Conservation (phyloP, 2,329 filamentous ascomycete species). For the Dendryphion nanum region DNA sequence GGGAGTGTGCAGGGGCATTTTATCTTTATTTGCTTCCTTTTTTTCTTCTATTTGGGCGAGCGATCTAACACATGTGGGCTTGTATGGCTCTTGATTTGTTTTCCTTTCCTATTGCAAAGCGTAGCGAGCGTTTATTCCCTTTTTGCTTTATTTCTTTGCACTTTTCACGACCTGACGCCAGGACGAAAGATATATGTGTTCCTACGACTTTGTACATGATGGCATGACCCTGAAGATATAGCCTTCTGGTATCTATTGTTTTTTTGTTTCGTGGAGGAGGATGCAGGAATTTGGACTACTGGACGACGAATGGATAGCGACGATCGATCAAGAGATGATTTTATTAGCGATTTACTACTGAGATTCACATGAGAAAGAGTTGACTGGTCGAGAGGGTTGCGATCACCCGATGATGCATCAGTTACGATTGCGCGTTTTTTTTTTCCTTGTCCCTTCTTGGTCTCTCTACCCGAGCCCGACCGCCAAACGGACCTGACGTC, state of each 20-base stretch:
- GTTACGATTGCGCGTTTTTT: conserved; percentile 4
- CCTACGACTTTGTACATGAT: conserved; percentile 12
- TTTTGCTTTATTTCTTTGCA: conserved; percentile 6
- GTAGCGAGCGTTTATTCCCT: conserved; percentile 14
- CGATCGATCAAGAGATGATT: background rate
- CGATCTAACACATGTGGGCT: conserved; percentile 29
- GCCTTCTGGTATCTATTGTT: conserved; percentile 4
- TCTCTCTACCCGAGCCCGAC: conserved; percentile 3
- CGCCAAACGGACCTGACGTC: conserved; percentile 9
- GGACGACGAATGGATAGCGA: background rate
- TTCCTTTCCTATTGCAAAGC: conserved; percentile 20
- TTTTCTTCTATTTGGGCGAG: conserved; percentile 23
- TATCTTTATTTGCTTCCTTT: background rate
- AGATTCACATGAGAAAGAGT: background rate
- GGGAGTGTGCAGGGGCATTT: too few relatives aligned
- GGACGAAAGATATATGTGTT: conserved; percentile 6
- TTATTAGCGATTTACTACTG: too few relatives aligned
- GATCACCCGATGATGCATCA: conserved; percentile 1
- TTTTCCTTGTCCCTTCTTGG: background rate
- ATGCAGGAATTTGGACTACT: too few relatives aligned
- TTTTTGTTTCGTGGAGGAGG: conserved; percentile 2
- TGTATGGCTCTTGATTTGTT: conserved; percentile 24
- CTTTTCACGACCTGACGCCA: conserved; percentile 7
- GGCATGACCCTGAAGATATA: conserved; percentile 9
- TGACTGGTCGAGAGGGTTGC: background rate